Conservation (phyloP, 768 basidiomycete species). For the Pisolithus tinctorius region DNA sequence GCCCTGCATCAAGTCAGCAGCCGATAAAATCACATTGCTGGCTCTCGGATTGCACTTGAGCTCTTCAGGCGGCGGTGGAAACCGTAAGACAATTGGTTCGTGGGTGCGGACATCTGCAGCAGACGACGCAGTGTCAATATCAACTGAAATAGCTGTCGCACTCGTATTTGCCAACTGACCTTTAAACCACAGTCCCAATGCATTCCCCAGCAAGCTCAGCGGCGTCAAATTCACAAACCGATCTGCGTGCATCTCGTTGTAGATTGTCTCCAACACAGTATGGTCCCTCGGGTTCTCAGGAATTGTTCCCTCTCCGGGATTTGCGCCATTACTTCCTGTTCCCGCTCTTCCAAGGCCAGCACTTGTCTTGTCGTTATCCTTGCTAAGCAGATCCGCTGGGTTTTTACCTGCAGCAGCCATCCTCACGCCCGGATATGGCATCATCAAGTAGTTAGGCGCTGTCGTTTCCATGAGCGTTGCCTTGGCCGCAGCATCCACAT, state of each 20-base stretch:
- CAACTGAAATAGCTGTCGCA: constrained; percentile 1
- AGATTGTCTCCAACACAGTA: constrained; percentile 54
- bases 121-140: not conserved
- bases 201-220: constrained; percentile 51
- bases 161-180: constrained; percentile 31
- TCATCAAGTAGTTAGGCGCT: not conserved
- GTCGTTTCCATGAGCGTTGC: constrained; percentile 2
- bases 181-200: constrained; percentile 53
- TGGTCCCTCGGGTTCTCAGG: constrained; percentile 61
- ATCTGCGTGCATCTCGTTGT: constrained; percentile 59
- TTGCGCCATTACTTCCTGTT: not conserved
- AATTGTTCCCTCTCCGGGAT: not conserved
- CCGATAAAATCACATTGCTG: constrained; percentile 11
- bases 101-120: constrained; percentile 57
- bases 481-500: constrained; percentile 1
- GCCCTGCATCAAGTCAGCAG: constrained; percentile 30
- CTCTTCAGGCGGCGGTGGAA: constrained; percentile 38
- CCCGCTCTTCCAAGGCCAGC: no score
- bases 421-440: not conserved
- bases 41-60: not conserved
- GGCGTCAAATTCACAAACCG: constrained; percentile 66
- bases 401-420: not conserved
- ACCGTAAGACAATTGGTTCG: constrained; percentile 53
- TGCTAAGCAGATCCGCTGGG: not conserved
- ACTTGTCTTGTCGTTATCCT: not conserved